Evolutionary conservation across 1,284 basidiomycete species (phyloP), one percentile per base, ranked within the genome.

Genomic region (Sanghuangporus weigelae): DNA sequence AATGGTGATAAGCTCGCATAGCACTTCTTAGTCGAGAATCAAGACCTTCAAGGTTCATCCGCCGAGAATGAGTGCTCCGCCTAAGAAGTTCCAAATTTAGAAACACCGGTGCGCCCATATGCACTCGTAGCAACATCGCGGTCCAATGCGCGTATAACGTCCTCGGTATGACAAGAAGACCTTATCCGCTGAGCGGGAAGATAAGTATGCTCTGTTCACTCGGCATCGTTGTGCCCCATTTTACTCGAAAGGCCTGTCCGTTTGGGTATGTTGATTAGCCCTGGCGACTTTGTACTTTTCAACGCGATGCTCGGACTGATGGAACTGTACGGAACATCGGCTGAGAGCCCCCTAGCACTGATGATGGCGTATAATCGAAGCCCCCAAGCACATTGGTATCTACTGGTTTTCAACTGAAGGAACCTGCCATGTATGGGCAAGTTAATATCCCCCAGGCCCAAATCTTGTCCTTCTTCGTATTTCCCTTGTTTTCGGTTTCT

Each of bases 271-370:
- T 59, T 51, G 19, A 48, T 31, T 21, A 57, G 54, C 46, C 61
- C 46, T 62, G 61, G 55, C 44, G 55, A 57, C 61, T 50, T 62
- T 62, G 61, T 62, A 57, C 26, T 62, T 62, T 46, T 19, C 5
- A 36, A 50, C 31, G 31, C 54, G 55, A 49, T 42, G 54, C 54
- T 36, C 42, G 60, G 54, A 49, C 11, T 26, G 31, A 44, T 62
- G 36, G 5, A n/a, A n/a, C n/a, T n/a, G n/a, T n/a, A 40, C 55
- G 40, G 59, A 60, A 39, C 49, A 50, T 16, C 35, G 3, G 58
- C 35, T 38, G n/a, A 16, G 61, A 44, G 48, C 46, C 26, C n/a
- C 35, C 46, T 26, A 26, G 23, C 44, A 26, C 19, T 46, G 53
- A 44, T 62, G 60, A 46, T 46, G 44, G 44, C 44, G 44, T 46